Percentiles rank a stretch among this genome's conserved stretches.
Evolutionary conservation across 495 filamentous ascomycete species (phyloP).

Genomic region (Penicillium roqueforti): DNA sequence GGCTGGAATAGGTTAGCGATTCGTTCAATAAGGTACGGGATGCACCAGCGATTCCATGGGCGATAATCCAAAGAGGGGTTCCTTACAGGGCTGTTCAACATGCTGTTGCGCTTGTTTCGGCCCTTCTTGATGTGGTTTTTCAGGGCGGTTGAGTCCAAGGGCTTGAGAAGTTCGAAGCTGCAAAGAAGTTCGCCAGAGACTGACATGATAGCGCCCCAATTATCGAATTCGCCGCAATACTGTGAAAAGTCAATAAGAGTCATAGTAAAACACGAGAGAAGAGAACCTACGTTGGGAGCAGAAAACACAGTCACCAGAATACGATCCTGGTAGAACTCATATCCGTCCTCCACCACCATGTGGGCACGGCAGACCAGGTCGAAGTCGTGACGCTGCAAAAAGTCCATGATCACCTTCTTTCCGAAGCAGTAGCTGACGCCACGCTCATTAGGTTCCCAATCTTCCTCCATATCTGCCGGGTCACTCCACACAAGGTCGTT

Average conservation of each 20-base stretch:
- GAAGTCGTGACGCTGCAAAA: slow-evolving; percentile 91
- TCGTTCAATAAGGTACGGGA: neutral
- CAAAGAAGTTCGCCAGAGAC: slow-evolving; percentile 90
- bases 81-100: slow-evolving; percentile 90
- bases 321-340: slow-evolving; percentile 97
- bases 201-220: slow-evolving; percentile 99
- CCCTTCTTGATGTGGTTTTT: slow-evolving; percentile 99
- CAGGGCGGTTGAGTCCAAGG: slow-evolving; percentile 90
- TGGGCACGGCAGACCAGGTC: slow-evolving; percentile 95
- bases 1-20: slow-evolving; percentile 35
- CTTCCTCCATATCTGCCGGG: slow-evolving; percentile 93
- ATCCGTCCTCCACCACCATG: slow-evolving; percentile 99
- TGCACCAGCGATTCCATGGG: slow-evolving; percentile 26
- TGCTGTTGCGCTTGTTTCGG: slow-evolving; percentile 81
- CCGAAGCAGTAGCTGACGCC: slow-evolving; percentile 99
- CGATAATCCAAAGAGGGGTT: slow-evolving; percentile 18
- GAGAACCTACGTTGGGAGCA: slow-evolving; percentile 80
- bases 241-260: slow-evolving; percentile 36
- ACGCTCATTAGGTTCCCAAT: slow-evolving; percentile 97
- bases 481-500: slow-evolving; percentile 98
- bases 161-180: slow-evolving; percentile 96
- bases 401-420: slow-evolving; percentile 97
- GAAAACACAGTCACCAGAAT: slow-evolving; percentile 97
- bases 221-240: slow-evolving; percentile 99
- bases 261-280: neutral